Percentiles rank a stretch among this genome's conserved stretches.
Evolutionary conservation across 352 stramenopile species (phyloP).

Genomic region (Pythium dissotocum): DNA sequence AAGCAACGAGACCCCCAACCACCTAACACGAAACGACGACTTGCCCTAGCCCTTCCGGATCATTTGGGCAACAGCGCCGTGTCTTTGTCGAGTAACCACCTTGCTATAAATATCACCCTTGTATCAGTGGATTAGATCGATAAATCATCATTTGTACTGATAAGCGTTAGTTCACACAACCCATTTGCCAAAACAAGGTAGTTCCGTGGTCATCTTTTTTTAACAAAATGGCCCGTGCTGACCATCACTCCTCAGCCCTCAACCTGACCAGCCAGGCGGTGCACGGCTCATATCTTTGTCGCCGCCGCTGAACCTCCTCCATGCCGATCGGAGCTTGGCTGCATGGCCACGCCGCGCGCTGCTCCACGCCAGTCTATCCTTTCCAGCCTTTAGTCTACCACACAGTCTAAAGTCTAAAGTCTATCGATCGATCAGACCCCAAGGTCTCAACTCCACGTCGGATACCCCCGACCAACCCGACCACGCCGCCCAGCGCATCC

Average conservation of each 20-base stretch:
- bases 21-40: slow-evolving; percentile 7
- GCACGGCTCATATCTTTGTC: slow-evolving; percentile 47
- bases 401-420: background rate
- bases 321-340: background rate
- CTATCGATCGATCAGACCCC: background rate
- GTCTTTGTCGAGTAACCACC: slow-evolving; percentile 1
- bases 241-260: slow-evolving; percentile 5
- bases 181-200: slow-evolving; percentile 17
- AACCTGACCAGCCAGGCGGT: background rate
- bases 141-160: too few species aligned
- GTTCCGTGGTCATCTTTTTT: slow-evolving; percentile 13
- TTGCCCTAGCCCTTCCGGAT: background rate
- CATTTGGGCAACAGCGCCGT: background rate
- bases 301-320: slow-evolving; percentile 23
- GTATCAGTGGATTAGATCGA: background rate
- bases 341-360: slow-evolving; percentile 18
- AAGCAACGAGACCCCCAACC: background rate
- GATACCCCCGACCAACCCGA: background rate
- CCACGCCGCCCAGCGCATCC: background rate
- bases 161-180: too few species aligned
- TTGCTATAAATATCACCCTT: background rate
- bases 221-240: slow-evolving; percentile 10
- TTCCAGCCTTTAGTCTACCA: background rate
- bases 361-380: background rate
- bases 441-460: background rate